A percentile compares a stretch with the other conserved stretches of the same genome.
Evolutionary conservation across 2,329 filamentous ascomycete genomes (phyloP).

Genomic region (Hymenoscyphus infarciens): DNA sequence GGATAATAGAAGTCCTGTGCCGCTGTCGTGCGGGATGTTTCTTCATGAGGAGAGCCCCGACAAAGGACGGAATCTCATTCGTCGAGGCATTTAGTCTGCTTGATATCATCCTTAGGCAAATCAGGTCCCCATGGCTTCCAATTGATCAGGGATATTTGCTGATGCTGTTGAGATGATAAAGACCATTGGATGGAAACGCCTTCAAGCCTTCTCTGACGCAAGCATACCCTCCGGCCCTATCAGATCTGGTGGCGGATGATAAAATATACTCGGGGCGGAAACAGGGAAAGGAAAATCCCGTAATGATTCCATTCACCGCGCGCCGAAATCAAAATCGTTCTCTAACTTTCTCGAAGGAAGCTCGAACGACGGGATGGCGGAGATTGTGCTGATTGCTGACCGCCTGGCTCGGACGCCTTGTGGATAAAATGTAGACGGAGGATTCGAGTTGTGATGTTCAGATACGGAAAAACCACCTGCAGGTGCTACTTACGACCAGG

Average conservation of each 20-base stretch:
- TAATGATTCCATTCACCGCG: not conserved
- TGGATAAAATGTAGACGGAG: slow-evolving; percentile 6
- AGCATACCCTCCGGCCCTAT: slow-evolving; percentile 14
- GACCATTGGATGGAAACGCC: slow-evolving; percentile 18
- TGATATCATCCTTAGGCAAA: slow-evolving; percentile 4
- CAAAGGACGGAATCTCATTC: slow-evolving; percentile 9
- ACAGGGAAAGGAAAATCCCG: not conserved
- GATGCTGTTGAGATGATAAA: slow-evolving; percentile 12
- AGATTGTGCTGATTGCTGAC: slow-evolving; percentile 12
- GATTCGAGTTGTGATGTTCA: not conserved
- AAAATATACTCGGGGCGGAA: not conserved
- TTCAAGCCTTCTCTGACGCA: slow-evolving; percentile 24
- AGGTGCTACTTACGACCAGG: slow-evolving; percentile 7
- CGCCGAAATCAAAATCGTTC: not conserved
- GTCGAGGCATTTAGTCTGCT: not conserved
- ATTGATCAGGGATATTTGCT: slow-evolving; percentile 14
- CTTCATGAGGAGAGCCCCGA: slow-evolving; percentile 7
- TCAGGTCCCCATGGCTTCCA: not conserved
- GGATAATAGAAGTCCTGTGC: slow-evolving; percentile 3
- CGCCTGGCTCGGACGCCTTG: slow-evolving; percentile 3
- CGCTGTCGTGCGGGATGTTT: slow-evolving; percentile 13
- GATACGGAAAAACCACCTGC: slow-evolving; percentile 3
- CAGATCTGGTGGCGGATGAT: not conserved
- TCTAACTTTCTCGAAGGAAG: slow-evolving; percentile 4
- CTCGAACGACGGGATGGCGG: slow-evolving; percentile 6